Evolutionary conservation across 2,329 filamentous ascomycete genomes (phyloP), one percentile per base, ranked within the genome.

Genomic region (Diaporthe longicolla): DNA sequence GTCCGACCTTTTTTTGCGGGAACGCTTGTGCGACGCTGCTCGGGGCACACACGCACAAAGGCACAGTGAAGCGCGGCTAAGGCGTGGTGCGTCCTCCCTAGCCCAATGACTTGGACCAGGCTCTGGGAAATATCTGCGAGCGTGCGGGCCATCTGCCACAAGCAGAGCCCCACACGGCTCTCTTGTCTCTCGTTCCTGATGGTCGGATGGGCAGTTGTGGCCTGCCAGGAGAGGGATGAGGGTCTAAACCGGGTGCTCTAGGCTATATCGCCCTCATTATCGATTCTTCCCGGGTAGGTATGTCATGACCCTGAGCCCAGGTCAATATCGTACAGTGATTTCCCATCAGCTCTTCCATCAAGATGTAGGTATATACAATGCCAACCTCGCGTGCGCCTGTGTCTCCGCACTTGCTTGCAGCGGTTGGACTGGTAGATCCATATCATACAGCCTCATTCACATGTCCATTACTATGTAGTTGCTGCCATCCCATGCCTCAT

Each of bases 281-380:
- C 26, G 63, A 32, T 70, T 52, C 43, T 37, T 26, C 29, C 29
- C 13, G 19, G 45, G 15, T 26, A 13, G 29, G 21, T 26, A 13
- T 26, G 24, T 52, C n/a, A 32, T 37, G 32, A 32, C 21, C 29
- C 29, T 11, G 45, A 52, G 26, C 45, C 37, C 19, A 52, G n/a
- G 35, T 35, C 58, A 54, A 69, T 69, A 69, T 72, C 63, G 70
- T 74, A 72, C 70, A 74, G 26, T 52, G 59, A 52, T 66, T 66
- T 19, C 54, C 26, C 35, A 13, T 45, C 48, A 52, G 24, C 43
- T 48, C 63, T 70, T 66, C 61, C n/a, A 58, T 29, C 59, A 24
- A 37, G 63, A 37, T 37, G 45, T 32, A 52, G 63, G 24, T 61
- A 57, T 66, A 37, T 59, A 65, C 54, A 52, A 40, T 21, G 37